Percentiles rank a stretch among this genome's conserved stretches.
Conservation (phyloP, 192 early-diverging fungal species). For the Coemansia sp. region DNA sequence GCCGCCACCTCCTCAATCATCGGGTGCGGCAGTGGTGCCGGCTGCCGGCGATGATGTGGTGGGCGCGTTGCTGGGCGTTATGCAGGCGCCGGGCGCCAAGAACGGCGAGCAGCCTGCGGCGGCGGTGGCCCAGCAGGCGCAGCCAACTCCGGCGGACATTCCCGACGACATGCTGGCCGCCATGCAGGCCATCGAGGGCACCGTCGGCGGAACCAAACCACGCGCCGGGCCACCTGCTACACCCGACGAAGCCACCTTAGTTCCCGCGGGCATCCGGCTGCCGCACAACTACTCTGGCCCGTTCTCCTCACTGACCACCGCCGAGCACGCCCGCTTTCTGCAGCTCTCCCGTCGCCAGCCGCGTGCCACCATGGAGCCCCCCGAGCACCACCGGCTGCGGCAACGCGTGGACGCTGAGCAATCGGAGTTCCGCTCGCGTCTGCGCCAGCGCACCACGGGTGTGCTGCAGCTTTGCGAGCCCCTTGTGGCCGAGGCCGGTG, state of each 20-base stretch:
- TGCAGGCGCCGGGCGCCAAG: constrained; percentile 26
- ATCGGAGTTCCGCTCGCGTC: constrained; percentile 25
- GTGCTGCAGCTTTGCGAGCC: constrained; percentile 10
- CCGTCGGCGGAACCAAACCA: not conserved
- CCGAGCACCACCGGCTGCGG: constrained; percentile 27
- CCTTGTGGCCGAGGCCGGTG: not conserved
- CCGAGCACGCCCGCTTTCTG: constrained; percentile 28
- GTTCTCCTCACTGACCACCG: constrained; percentile 33
- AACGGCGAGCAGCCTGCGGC: not conserved
- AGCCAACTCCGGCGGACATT: constrained; percentile 8
- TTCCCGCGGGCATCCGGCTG: constrained; percentile 16
- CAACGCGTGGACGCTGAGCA: constrained; percentile 35
- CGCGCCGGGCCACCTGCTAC: too few relatives aligned
- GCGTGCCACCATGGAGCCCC: too few relatives aligned
- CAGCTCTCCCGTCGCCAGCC: not conserved
- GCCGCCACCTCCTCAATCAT: too few relatives aligned
- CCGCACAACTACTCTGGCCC: constrained; percentile 31
- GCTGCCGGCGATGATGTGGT: constrained; percentile 39
- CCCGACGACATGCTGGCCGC: constrained; percentile 41
- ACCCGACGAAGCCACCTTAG: not conserved
- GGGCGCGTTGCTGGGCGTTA: constrained; percentile 37
- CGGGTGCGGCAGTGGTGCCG: not conserved
- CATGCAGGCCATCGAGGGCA: constrained; percentile 45
- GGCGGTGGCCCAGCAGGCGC: constrained; percentile 1
- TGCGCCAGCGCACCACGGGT: constrained; percentile 20